phyloP scores from a whole-genome alignment of 306 rosid genomes.

The Cucurbita moschata region DNA sequence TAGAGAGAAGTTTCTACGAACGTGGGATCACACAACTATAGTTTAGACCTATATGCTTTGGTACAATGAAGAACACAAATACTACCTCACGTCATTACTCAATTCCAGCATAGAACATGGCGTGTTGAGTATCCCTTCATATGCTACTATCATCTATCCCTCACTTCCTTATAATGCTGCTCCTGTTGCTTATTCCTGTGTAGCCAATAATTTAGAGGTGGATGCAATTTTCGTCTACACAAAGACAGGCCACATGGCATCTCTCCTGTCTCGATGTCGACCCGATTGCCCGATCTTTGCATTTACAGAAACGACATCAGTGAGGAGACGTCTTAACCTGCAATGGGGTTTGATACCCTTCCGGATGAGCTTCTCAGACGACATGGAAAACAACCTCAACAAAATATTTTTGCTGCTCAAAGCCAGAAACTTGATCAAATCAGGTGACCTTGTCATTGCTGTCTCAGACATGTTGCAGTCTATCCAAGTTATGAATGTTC shows the following conservation, averaged over 20 bases:
- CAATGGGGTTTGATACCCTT: conserved; percentile 99
- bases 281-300: conserved; percentile 99
- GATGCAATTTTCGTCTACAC: conserved; percentile 92
- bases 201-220: conserved; percentile 90
- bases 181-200: background rate
- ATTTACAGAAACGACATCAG: conserved; percentile 60
- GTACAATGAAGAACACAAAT: background rate
- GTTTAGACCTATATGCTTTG: too few species aligned
- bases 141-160: too few species aligned
- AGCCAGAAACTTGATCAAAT: conserved; percentile 90
- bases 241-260: conserved; percentile 91
- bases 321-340: conserved; percentile 80
- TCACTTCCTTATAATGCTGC: background rate
- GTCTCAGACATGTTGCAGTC: conserved; percentile 95
- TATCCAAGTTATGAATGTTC: conserved; percentile 95
- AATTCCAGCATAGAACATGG: background rate
- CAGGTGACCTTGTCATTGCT: conserved; percentile 96
- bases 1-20: too few species aligned
- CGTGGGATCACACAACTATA: too few species aligned
- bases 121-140: background rate
- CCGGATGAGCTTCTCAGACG: conserved; percentile 80
- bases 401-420: conserved; percentile 81
- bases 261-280: conserved; percentile 86
- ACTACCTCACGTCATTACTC: background rate
- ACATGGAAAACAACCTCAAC: conserved; percentile 92